Evolutionary conservation across 75 land plant species (phyloP).

Genomic region (Selaginella tamariscina): DNA sequence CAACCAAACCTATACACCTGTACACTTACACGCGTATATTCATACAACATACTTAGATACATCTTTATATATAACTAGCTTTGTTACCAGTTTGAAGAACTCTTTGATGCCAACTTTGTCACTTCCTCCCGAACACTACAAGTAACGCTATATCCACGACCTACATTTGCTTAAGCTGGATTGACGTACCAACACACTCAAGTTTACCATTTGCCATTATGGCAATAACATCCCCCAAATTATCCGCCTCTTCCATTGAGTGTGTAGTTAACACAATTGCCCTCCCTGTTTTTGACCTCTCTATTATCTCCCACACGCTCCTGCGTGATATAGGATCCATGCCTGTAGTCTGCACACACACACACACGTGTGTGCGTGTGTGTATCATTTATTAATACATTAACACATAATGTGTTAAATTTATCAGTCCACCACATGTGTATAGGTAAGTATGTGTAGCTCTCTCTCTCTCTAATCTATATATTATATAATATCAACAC

Average conservation of each 20-base stretch:
- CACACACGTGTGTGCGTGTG: too few species aligned
- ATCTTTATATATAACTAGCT: too few species aligned
- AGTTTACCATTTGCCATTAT: slow-evolving; percentile 95
- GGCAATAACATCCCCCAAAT: slow-evolving; percentile 81
- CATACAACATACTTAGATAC: too few species aligned
- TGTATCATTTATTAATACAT: too few species aligned
- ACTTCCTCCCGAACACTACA: slow-evolving; percentile 34
- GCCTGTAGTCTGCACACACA: slow-evolving; percentile 73
- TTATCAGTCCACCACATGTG: too few species aligned
- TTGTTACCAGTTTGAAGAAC: neutral
- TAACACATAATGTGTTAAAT: too few species aligned
- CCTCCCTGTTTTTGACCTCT: slow-evolving; percentile 82
- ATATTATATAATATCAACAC: too few species aligned
- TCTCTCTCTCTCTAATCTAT: too few species aligned
- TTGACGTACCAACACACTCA: slow-evolving; percentile 92
- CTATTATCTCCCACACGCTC: slow-evolving; percentile 97
- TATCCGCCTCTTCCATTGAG: slow-evolving; percentile 99
- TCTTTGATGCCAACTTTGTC: neutral
- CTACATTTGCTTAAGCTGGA: slow-evolving; percentile 76
- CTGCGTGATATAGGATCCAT: slow-evolving; percentile 96
- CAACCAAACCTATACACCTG: too few species aligned
- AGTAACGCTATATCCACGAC: slow-evolving; percentile 70
- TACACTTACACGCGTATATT: too few species aligned
- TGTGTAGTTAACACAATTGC: slow-evolving; percentile 92
- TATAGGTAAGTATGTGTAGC: too few species aligned